phyloP scores from a whole-genome alignment of 805 yeast genomes.

The Pichia paraexigua region DNA sequence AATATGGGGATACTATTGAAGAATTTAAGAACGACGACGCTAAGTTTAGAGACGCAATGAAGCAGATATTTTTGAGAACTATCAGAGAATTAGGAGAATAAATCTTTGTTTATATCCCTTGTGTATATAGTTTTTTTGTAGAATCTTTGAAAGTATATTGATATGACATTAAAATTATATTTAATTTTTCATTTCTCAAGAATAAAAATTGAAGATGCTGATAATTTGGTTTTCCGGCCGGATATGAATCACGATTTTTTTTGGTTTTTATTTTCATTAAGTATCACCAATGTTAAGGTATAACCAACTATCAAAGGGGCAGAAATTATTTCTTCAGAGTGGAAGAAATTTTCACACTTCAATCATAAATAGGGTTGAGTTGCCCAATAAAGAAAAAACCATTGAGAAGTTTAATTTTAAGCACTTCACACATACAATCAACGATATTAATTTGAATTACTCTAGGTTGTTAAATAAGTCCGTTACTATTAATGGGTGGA shows the following conservation, averaged over 20 bases:
- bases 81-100: conserved; percentile 9
- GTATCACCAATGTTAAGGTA: neutral
- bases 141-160: neutral
- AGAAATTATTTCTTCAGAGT: no score
- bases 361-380: neutral
- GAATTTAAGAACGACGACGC: conserved; percentile 11
- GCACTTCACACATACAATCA: conserved; percentile 23
- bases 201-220: neutral
- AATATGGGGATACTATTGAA: conserved; percentile 26
- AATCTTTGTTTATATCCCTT: neutral
- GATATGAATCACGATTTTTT: neutral
- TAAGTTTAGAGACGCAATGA: conserved; percentile 14
- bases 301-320: neutral
- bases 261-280: neutral
- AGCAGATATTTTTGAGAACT: conserved; percentile 10
- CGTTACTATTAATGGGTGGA: conserved; percentile 73
- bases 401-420: conserved; percentile 23
- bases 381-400: conserved; percentile 18
- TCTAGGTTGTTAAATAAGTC: conserved; percentile 11
- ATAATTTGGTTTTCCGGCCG: neutral
- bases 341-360: conserved; percentile 1
- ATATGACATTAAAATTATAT: neutral
- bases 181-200: neutral
- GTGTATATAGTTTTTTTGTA: neutral
- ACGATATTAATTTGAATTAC: conserved; percentile 11